A percentile compares a stretch with the other conserved stretches of the same genome.
These are phyloP conservation scores for Macrophomina phaseolina DNA, from an alignment of 2,329 filamentous ascomycete genomes.

Conservation along the genomic window DNA sequence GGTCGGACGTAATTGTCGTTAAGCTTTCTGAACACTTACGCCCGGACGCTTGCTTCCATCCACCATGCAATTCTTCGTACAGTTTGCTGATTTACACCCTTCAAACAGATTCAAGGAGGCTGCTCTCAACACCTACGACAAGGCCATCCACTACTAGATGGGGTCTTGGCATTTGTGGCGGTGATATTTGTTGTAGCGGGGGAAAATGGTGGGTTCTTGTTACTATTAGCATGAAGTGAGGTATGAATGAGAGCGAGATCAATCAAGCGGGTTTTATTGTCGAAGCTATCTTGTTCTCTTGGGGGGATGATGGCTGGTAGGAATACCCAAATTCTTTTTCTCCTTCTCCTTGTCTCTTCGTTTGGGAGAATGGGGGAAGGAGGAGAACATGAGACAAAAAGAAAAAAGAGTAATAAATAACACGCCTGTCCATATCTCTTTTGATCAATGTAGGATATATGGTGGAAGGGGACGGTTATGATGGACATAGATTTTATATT, in stretches of 20 bases:
- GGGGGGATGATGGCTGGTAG: neutral
- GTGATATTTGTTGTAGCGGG: neutral
- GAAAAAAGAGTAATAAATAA: constrained; percentile 8
- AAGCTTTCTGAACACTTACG: too few species aligned
- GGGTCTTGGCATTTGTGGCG: constrained; percentile 5
- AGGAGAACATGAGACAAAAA: neutral
- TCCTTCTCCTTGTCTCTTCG: neutral
- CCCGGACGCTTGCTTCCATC: too few species aligned
- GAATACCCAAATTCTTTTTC: neutral
- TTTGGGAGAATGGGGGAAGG: neutral
- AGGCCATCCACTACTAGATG: constrained; percentile 87
- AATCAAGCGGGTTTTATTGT: neutral
- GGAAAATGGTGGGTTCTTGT: constrained; percentile 15
- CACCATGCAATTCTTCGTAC: neutral
- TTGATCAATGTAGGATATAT: constrained; percentile 12
- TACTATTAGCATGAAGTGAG: neutral
- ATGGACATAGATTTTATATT: too few species aligned
- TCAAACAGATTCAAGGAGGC: constrained; percentile 83
- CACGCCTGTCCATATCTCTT: constrained; percentile 20
- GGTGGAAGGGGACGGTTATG: neutral
- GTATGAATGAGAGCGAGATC: constrained; percentile 8
- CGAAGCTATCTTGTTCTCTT: neutral
- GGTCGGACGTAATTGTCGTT: too few species aligned
- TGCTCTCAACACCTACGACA: constrained; percentile 94
- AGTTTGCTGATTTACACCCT: neutral